Percentiles rank a stretch among this genome's conserved stretches.
phyloP scores from a whole-genome alignment of 2,329 filamentous ascomycete species.

The Calonectria montana region DNA sequence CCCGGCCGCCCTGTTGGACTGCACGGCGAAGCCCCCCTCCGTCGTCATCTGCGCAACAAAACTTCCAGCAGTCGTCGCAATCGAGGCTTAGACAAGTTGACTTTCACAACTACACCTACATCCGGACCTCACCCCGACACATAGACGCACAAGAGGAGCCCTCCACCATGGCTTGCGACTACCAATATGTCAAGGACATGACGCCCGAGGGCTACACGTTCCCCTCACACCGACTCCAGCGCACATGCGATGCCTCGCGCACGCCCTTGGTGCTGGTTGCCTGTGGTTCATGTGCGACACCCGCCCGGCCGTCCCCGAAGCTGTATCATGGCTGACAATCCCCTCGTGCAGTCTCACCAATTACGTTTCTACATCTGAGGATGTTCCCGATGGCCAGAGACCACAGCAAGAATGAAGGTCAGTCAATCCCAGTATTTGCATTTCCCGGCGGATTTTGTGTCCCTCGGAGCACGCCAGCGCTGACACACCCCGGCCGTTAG shows the following conservation, averaged over 20 bases:
- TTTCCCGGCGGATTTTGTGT: background rate
- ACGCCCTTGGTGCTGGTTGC: slow-evolving; percentile 76
- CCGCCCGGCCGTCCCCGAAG: slow-evolving; percentile 1
- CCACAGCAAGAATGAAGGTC: slow-evolving; percentile 68
- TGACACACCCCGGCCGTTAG: slow-evolving; percentile 28
- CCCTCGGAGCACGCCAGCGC: background rate
- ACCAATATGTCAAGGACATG: slow-evolving; percentile 48
- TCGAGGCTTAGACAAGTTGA: slow-evolving; percentile 1
- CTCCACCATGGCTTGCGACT: slow-evolving; percentile 45
- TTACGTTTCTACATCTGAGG: slow-evolving; percentile 81
- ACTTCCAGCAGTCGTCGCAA: slow-evolving; percentile 11
- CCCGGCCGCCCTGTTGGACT: slow-evolving; percentile 10
- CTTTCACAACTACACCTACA: background rate
- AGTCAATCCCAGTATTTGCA: slow-evolving; percentile 6
- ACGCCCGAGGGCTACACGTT: slow-evolving; percentile 65
- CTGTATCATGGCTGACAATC: slow-evolving; percentile 24
- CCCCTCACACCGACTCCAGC: slow-evolving; percentile 69
- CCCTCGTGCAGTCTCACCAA: slow-evolving; percentile 67
- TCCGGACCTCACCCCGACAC: slow-evolving; percentile 18
- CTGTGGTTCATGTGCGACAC: slow-evolving; percentile 68
- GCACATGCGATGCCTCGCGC: slow-evolving; percentile 63
- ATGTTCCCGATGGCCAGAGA: slow-evolving; percentile 92
- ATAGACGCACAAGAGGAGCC: slow-evolving; percentile 2
- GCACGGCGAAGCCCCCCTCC: slow-evolving; percentile 6
- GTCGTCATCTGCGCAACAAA: slow-evolving; percentile 19